Evolutionary conservation across 2,329 filamentous ascomycete genomes (phyloP), one percentile per base, ranked within the genome.

Genomic region (Cytospora schulzeri): DNA sequence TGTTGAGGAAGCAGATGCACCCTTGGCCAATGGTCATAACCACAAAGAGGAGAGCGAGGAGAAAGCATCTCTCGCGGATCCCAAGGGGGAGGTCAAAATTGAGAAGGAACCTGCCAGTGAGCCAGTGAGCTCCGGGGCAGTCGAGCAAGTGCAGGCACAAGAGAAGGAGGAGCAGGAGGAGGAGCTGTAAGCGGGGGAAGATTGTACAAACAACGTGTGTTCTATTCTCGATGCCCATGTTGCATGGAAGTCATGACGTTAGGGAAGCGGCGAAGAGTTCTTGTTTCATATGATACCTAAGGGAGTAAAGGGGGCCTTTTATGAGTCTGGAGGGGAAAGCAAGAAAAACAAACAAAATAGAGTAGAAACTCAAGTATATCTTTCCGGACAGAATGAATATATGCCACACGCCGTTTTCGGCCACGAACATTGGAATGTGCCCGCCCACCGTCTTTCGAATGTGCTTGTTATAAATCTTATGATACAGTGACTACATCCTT

Each of bases 231-330:
- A 57, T 57, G 58, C 57, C 26, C 51, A 45, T 62, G n/a, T 45
- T 31, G 48, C 26, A 56, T 62, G 54, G 52, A 29, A 35, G 35
- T 50, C 38, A 56, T 45, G 48, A 38, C 50, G 26, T 28, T 62
- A 57, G 59, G 62, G 62, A 67, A 62, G 58, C 55, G 55, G 48
- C 45, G 28, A 38, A 9, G 29, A n/a, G n/a, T 50, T 64, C 26
- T 64, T 64, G 28, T 33, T 59, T 61, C 62, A 67, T 53, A 65
- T 67, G 65, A 67, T 67, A 67, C 65, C 65, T 67, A 54, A 45
- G 41, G 62, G 58, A 67, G 54, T 60, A 50, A 31, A 35, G 24
- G 48, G 55, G 55, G n/a, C n/a, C 38, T 35, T 58, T 58, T 33
- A 29, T 3, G 51, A 33, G 19, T 59, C 53, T 52, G 50, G 51